These are phyloP conservation scores for Hibiscus tridactylites DNA, from an alignment of 345 rosid species.

Conservation along the genomic window DNA sequence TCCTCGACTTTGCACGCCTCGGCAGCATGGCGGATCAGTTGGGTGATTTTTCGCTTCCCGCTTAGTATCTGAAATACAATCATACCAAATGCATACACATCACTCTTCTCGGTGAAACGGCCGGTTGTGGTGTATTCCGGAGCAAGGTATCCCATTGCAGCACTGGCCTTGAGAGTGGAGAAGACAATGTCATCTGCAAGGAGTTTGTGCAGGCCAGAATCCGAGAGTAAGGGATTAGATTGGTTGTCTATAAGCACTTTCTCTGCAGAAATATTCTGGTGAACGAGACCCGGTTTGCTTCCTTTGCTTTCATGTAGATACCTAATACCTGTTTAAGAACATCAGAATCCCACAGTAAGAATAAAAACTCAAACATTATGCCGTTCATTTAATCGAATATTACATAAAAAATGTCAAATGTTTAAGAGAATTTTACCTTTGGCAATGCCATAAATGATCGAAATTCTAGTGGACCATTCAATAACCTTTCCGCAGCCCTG, in stretches of 20 bases:
- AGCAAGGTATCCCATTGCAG: conserved; percentile 97
- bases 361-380: not conserved
- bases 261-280: conserved; percentile 80
- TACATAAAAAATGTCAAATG: not conserved
- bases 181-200: conserved; percentile 81
- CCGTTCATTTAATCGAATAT: not conserved
- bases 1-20: conserved; percentile 49
- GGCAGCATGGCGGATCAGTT: conserved; percentile 33
- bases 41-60: conserved; percentile 56
- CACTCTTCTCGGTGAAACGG: conserved; percentile 83
- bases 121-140: conserved; percentile 93
- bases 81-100: conserved; percentile 79
- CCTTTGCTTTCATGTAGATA: conserved; percentile 63
- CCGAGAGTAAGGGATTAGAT: conserved; percentile 64
- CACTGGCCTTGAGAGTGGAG: conserved; percentile 86
- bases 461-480: conserved; percentile 77
- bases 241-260: conserved; percentile 64
- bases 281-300: conserved; percentile 58
- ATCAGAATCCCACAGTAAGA: not conserved
- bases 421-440: conserved; percentile 46
- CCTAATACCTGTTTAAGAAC: conserved; percentile 47
- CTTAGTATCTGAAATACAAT: conserved; percentile 65
- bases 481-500: conserved; percentile 55
- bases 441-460: conserved; percentile 74
- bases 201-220: conserved; percentile 84